Base-by-base conservation (phyloP, 2,329 filamentous ascomycete species). In the Cladosporium phlei region DNA sequence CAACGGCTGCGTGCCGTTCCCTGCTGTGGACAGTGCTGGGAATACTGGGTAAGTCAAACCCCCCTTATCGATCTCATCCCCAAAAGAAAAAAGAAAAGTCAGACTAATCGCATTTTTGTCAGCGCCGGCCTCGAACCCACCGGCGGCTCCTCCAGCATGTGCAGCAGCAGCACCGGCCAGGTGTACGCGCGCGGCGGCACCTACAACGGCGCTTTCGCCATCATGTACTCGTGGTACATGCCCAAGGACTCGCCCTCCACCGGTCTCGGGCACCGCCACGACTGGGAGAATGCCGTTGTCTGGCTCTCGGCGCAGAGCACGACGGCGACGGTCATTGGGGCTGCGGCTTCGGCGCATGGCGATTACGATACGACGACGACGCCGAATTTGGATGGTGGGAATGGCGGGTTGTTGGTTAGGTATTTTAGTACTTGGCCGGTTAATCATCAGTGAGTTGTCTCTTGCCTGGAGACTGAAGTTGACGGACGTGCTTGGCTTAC, bases 1-100 rank as follows among this genome's bases (percentile, higher is more conserved):
- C 14, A 76, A 77, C 54, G 79, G 80, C 35, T 83, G 80, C 51
- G 79, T 82, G 7, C 78, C 79, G 0, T 83, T 80, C 57, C 79
- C 79, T 0, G 79, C 75, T 1, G 79, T 83, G 1, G 75, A 83
- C 51, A 69, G 70, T 0, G 61, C 66, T 0, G 80, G 80, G 2
- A 70, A 83, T 54, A 81, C 75, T 12, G 69, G 72, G 79, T 81
- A 60, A 49, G 68, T 10, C 11, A 10, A 5, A 10, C 14, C 10
- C 27, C 14, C 5, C 27, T 14, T 30, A 2, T 9, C 9, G 20
- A 12, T 25, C 6, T 10, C 9, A 19, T 4, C 6, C 11, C n/a
- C n/a, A n/a, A n/a, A n/a, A n/a, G n/a, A n/a, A n/a, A n/a, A n/a
- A n/a, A n/a, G n/a, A 7, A 39, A 4, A 12, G 39, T 5, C 16